Evolutionary conservation across 371 early-diverging fungal species (phyloP).

Genomic region (Rhizopus delemar): DNA sequence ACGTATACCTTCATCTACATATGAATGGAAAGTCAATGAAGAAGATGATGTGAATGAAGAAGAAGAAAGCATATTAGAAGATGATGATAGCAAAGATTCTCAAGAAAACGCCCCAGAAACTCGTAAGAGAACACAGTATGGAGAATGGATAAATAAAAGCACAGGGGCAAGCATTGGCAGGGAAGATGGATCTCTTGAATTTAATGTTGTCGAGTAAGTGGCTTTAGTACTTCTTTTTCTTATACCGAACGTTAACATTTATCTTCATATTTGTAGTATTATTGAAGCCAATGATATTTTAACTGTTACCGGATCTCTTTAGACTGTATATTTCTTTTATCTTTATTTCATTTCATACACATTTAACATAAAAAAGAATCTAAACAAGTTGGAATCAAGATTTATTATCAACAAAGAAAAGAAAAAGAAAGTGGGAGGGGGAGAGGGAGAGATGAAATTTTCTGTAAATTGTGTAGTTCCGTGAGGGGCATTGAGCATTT

Average conservation of each 20-base stretch:
- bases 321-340: conserved; percentile 24
- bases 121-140: conserved; percentile 50
- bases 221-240: neutral
- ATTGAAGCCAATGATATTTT: conserved; percentile 76
- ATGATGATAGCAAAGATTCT: conserved; percentile 19
- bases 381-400: too few relatives aligned
- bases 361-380: conserved; percentile 1
- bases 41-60: conserved; percentile 34
- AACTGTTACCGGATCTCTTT: conserved; percentile 71
- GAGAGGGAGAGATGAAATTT: too few relatives aligned
- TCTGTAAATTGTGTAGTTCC: too few relatives aligned
- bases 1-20: conserved; percentile 74
- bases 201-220: conserved; percentile 65
- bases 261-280: conserved; percentile 46
- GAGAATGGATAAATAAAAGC: conserved; percentile 60
- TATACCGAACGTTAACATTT: neutral
- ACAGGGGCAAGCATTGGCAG: conserved; percentile 59
- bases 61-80: conserved; percentile 39
- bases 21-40: conserved; percentile 64
- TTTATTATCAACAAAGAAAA: neutral
- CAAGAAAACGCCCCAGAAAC: conserved; percentile 27
- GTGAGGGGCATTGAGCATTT: too few relatives aligned
- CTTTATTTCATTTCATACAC: neutral
- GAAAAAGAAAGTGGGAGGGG: neutral
- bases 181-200: conserved; percentile 58